Evolutionary conservation across 2,329 filamentous ascomycete species (phyloP).

Genomic region (Aspergillus neoniger): DNA sequence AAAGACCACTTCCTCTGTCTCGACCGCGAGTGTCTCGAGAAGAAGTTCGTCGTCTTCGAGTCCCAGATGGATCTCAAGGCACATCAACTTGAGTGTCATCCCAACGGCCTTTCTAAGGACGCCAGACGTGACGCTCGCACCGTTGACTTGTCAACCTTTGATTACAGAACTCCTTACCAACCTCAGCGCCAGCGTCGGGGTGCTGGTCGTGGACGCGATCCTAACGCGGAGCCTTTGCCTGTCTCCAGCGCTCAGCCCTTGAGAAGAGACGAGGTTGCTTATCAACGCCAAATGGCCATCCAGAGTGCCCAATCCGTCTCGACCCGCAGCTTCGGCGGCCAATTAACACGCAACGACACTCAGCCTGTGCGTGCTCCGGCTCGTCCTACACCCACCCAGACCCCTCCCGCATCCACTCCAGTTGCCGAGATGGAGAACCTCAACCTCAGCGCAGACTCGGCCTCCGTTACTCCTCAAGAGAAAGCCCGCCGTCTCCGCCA

Average conservation of each 20-base stretch:
- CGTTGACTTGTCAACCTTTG: constrained; percentile 86
- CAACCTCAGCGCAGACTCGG: constrained; percentile 45
- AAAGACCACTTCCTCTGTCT: constrained; percentile 83
- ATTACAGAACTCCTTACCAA: constrained; percentile 72
- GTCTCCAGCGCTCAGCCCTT: constrained; percentile 76
- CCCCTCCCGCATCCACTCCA: constrained; percentile 30
- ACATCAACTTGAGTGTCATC: constrained; percentile 84
- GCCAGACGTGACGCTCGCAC: constrained; percentile 77
- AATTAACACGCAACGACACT: constrained; percentile 63
- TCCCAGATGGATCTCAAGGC: constrained; percentile 94
- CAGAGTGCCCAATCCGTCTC: constrained; percentile 82
- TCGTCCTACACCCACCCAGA: constrained; percentile 29
- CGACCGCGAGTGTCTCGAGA: constrained; percentile 86
- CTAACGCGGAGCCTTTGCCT: constrained; percentile 78
- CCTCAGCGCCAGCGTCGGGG: constrained; percentile 61
- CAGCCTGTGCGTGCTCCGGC: constrained; percentile 51
- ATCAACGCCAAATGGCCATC: constrained; percentile 88
- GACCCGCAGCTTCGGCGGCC: constrained; percentile 79
- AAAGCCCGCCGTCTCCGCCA: constrained; percentile 80
- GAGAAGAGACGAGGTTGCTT: constrained; percentile 83
- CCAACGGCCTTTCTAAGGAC: constrained; percentile 76
- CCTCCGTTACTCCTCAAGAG: constrained; percentile 68
- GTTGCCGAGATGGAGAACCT: constrained; percentile 54
- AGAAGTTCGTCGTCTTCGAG: constrained; percentile 97
- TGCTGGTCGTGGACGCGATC: constrained; percentile 74